phyloP scores from a whole-genome alignment of 345 rosid species.

The Lagerstroemia speciosa region DNA sequence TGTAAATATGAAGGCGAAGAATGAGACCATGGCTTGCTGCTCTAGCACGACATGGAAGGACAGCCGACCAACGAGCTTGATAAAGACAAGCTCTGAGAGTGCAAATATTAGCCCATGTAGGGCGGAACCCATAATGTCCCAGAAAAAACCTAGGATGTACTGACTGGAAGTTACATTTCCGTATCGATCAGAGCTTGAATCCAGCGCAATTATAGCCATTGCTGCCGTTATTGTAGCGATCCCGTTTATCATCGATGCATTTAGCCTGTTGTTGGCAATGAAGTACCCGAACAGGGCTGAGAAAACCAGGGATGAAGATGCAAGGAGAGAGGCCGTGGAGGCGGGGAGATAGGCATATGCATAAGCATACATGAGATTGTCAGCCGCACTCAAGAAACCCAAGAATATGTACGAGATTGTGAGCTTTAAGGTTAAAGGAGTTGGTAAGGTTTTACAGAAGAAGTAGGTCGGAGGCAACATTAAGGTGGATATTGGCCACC shows the following conservation, averaged over 20 bases:
- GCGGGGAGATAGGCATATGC: constrained; percentile 89
- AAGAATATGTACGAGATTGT: constrained; percentile 41
- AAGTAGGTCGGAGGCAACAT: constrained; percentile 49
- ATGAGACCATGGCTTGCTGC: constrained; percentile 77
- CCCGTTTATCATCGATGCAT: constrained; percentile 54
- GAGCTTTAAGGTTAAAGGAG: constrained; percentile 47
- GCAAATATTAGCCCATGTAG: constrained; percentile 89
- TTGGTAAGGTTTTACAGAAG: constrained; percentile 37
- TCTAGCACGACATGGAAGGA: constrained; percentile 82
- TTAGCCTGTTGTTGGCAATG: constrained; percentile 61
- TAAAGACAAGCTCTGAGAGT: constrained; percentile 62
- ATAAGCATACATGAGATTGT: constrained; percentile 79
- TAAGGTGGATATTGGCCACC: constrained; percentile 68
- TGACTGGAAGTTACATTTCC: constrained; percentile 35
- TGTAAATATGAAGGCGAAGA: constrained; percentile 57
- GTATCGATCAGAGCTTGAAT: constrained; percentile 65
- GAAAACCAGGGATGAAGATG: constrained; percentile 67
- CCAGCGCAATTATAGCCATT: constrained; percentile 60
- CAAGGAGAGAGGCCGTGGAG: constrained; percentile 75
- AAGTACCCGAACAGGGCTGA: constrained; percentile 58
- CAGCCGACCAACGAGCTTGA: constrained; percentile 58
- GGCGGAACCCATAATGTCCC: constrained; percentile 79
- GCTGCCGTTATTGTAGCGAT: constrained; percentile 62
- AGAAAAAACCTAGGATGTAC: constrained; percentile 58
- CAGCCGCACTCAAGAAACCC: constrained; percentile 69